A percentile compares a stretch with the other conserved stretches of the same genome.
These are phyloP conservation scores for Helicocarpus griseus DNA, from an alignment of 2,329 filamentous ascomycete species.

Conservation along the genomic window DNA sequence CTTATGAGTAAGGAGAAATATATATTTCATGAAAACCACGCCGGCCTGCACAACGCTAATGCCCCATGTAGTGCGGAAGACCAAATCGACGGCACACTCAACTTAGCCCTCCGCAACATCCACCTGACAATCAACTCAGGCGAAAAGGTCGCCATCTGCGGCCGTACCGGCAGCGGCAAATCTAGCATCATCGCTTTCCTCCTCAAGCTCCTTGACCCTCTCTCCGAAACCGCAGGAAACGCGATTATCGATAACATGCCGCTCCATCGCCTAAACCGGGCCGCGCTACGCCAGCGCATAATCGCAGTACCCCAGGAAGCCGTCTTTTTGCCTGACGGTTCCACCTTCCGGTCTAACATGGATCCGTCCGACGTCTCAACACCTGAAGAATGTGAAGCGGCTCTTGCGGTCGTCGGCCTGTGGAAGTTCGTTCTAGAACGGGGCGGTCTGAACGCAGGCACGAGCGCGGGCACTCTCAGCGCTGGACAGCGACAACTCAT, in stretches of 20 bases:
- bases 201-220: constrained; percentile 46
- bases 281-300: constrained; percentile 51
- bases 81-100: no score
- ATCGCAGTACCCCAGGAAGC: constrained; percentile 61
- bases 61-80: no score
- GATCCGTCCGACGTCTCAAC: constrained; percentile 51
- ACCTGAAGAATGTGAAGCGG: constrained; percentile 44
- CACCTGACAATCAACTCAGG: constrained; percentile 68
- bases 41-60: no score
- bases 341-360: constrained; percentile 52
- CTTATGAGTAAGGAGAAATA: no score
- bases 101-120: constrained; percentile 59
- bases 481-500: constrained; percentile 59
- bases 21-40: no score
- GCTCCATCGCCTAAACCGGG: constrained; percentile 48
- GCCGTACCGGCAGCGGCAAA: constrained; percentile 72
- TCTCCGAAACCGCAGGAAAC: constrained; percentile 42
- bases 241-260: constrained; percentile 54
- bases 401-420: constrained; percentile 47
- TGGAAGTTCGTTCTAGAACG: no score
- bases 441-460: no score
- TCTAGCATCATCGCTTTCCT: constrained; percentile 60
- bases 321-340: constrained; percentile 54
- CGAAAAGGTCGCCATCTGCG: constrained; percentile 68
- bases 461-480: constrained; percentile 51